Conservation (phyloP, 345 rosid species). For the Eucalyptus sp. region DNA sequence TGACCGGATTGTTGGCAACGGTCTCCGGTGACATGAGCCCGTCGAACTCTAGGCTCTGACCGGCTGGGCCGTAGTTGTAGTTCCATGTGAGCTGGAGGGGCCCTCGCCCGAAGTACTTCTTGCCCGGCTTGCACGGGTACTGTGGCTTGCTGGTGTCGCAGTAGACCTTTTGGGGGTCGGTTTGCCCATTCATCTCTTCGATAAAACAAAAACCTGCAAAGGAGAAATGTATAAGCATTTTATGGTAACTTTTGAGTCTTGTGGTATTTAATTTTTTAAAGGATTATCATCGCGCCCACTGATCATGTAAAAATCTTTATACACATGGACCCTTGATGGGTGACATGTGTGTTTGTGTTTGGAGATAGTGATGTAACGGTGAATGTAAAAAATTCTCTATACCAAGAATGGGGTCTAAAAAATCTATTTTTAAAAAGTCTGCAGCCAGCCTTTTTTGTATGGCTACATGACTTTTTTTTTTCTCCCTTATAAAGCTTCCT, state of each 20-base stretch:
- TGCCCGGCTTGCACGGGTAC: slow-evolving; percentile 18
- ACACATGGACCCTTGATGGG: background rate
- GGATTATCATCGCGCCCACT: background rate
- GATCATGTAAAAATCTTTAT: background rate
- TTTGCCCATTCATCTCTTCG: slow-evolving; percentile 2
- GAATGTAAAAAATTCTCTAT: no score
- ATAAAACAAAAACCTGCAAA: slow-evolving; percentile 10
- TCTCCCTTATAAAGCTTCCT: background rate
- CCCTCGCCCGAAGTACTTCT: slow-evolving; percentile 44
- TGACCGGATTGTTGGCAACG: slow-evolving; percentile 14
- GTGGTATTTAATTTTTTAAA: no score
- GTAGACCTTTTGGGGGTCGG: slow-evolving; percentile 1
- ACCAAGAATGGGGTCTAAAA: no score
- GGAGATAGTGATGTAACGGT: background rate
- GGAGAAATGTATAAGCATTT: background rate
- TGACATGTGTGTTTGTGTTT: no score
- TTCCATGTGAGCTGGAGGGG: slow-evolving; percentile 48
- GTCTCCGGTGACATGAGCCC: slow-evolving; percentile 28
- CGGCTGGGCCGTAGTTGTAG: slow-evolving; percentile 43
- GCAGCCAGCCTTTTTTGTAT: no score
- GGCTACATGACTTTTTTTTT: background rate
- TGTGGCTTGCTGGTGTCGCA: background rate
- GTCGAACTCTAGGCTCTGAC: slow-evolving; percentile 12
- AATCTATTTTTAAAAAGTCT: no score
- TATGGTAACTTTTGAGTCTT: background rate